These are phyloP conservation scores for Cylindrotheca fusiformis DNA, from an alignment of 108 stramenopile species.

Conservation along the genomic window DNA sequence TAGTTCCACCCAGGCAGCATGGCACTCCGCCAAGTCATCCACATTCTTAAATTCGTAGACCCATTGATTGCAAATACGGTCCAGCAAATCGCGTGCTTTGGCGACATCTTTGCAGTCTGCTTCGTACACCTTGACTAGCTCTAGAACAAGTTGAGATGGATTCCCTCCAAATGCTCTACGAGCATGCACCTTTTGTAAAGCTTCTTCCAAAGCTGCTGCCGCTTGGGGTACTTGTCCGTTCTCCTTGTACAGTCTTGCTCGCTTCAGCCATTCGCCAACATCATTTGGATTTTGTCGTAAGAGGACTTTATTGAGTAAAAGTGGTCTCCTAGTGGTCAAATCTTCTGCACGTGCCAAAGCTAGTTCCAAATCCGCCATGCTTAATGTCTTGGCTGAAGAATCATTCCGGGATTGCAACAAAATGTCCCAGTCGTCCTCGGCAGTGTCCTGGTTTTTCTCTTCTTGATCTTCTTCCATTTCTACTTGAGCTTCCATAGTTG, in stretches of 20 bases:
- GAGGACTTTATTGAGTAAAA: slow-evolving; percentile 90
- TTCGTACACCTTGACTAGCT: slow-evolving; percentile 84
- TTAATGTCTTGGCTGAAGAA: slow-evolving; percentile 13
- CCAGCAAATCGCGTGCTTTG: slow-evolving; percentile 80
- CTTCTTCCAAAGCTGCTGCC: slow-evolving; percentile 70
- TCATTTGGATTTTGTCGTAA: slow-evolving; percentile 97
- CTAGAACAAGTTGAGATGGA: slow-evolving; percentile 74
- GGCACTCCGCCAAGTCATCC: slow-evolving; percentile 94
- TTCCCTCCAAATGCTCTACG: slow-evolving; percentile 73
- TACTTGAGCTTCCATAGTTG: slow-evolving; percentile 82
- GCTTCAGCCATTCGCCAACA: slow-evolving; percentile 94
- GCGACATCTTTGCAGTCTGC: slow-evolving; percentile 60
- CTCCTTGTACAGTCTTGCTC: slow-evolving; percentile 77
- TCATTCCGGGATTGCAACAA: slow-evolving; percentile 37
- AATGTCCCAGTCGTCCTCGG: slow-evolving; percentile 63
- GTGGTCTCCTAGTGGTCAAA: slow-evolving; percentile 89
- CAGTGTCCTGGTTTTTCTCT: slow-evolving; percentile 34
- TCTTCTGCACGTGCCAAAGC: slow-evolving; percentile 93
- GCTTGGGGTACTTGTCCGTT: slow-evolving; percentile 42
- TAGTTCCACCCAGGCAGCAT: slow-evolving; percentile 92
- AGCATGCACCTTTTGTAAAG: slow-evolving; percentile 64
- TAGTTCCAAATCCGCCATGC: slow-evolving; percentile 81
- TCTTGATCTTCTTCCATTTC: slow-evolving; percentile 51
- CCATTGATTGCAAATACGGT: slow-evolving; percentile 62
- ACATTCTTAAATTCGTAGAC: slow-evolving; percentile 65